Evolutionary conservation across 306 rosid genomes (phyloP).

Genomic region (Dryas drummondii): DNA sequence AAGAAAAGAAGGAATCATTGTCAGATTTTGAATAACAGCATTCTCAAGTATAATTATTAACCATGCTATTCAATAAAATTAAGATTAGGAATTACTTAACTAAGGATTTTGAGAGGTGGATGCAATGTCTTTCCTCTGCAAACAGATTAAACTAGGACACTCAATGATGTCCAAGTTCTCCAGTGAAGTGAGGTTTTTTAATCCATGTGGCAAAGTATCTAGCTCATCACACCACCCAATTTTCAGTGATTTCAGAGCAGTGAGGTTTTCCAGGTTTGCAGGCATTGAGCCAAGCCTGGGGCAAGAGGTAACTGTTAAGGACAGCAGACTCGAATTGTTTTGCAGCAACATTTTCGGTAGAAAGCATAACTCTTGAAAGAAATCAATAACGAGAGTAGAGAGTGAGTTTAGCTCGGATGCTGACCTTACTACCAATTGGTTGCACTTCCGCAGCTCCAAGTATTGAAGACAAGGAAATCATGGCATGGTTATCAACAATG

Average conservation of each 20-base stretch:
- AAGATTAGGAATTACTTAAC: neutral
- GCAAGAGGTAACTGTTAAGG: constrained; percentile 28
- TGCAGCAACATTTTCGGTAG: constrained; percentile 17
- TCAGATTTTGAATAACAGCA: neutral
- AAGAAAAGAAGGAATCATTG: neutral
- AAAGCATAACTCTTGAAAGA: constrained; percentile 3
- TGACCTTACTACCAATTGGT: neutral
- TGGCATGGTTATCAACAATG: neutral
- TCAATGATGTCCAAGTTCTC: constrained; percentile 28
- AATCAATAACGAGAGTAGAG: constrained; percentile 19
- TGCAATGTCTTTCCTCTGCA: neutral
- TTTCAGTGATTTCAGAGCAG: constrained; percentile 9
- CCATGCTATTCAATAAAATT: neutral
- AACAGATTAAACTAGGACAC: constrained; percentile 20
- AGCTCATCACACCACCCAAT: constrained; percentile 23
- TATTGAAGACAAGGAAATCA: constrained; percentile 23
- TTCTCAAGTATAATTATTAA: neutral
- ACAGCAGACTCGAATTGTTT: constrained; percentile 13
- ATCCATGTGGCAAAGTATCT: constrained; percentile 17
- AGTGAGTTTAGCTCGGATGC: constrained; percentile 10
- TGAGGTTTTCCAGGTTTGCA: constrained; percentile 18
- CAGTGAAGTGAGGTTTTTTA: constrained; percentile 22
- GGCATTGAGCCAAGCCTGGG: constrained; percentile 4
- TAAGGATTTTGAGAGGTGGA: neutral
- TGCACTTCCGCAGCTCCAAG: constrained; percentile 6